Evolutionary conservation across 2,329 filamentous ascomycete species (phyloP), one percentile per base, ranked within the genome.

Genomic region (Aphanoascus verrucosus): DNA sequence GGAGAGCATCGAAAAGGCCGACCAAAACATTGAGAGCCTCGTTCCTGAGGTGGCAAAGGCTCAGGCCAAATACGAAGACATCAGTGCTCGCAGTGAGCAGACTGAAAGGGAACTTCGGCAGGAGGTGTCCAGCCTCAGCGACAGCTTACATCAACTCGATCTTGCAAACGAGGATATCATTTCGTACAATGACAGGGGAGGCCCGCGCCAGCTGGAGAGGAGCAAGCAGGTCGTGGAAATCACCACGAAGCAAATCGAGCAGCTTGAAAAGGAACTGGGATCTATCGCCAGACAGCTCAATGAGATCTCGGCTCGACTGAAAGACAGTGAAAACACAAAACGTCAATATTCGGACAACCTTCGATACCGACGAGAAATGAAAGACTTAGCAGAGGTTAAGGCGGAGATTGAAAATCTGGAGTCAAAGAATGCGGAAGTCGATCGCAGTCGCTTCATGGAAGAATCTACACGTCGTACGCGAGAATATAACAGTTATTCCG

Each of bases 341-440:
- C 85, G 87, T 62, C 89, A 87, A 58, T 95, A 98, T 61, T 77
- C 77, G 19, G 89, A 97, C 66, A 98, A 98, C 62, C 73, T 97
- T 49, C 83, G 83, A 57, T 95, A 89, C 66, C 86, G 93, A 55
- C 84, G 85, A 64, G 84, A 86, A 56, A 75, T 82, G 53, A 79
- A 82, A 52, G 77, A 83, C 37, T 76, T 96, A 1, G 77, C 86
- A 41, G 74, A 73, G 3, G 77, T 96, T 5, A 73, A 80, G 52
- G 67, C 69, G 15, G 86, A 93, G 56, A 90, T 98, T 58, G 68
- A 73, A 40, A 79, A 86, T 55, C 77, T 98, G 5, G 83, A 90
- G 67, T 77, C 78, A 9, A 83, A 88, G 58, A 87, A 93, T 64
- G 89, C 88, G 0, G 83, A 86, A 58, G 85, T 86, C 42, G 89